Evolutionary conservation across 1,284 basidiomycete genomes (phyloP).

Genomic region (Schizophyllum amplum): DNA sequence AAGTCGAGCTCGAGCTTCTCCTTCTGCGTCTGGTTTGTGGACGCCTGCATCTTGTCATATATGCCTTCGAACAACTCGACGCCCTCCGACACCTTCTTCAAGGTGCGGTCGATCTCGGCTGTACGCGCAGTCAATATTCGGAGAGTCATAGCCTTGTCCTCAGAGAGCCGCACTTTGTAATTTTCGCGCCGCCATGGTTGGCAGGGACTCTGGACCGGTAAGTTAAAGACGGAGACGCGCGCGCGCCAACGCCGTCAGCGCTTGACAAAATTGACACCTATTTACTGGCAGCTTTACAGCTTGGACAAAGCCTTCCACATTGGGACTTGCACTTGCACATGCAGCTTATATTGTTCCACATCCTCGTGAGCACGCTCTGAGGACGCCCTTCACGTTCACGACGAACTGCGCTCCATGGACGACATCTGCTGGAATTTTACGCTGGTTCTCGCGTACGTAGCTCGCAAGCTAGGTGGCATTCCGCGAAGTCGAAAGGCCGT

Average conservation of each 20-base stretch:
- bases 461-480: too few relatives aligned
- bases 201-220: background rate
- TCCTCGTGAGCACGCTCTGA: too few relatives aligned
- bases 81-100: conserved; percentile 91
- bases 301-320: background rate
- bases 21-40: conserved; percentile 92
- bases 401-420: too few relatives aligned
- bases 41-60: conserved; percentile 94
- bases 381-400: too few relatives aligned
- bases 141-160: background rate
- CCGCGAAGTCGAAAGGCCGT: too few relatives aligned
- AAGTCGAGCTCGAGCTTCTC: conserved; percentile 94
- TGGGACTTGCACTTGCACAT: background rate
- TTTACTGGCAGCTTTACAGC: background rate
- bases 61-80: conserved; percentile 93
- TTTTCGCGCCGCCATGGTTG: conserved; percentile 73
- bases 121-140: conserved; percentile 10
- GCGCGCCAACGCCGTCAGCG: background rate
- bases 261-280: background rate
- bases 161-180: conserved; percentile 53
- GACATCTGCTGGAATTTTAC: too few relatives aligned
- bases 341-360: too few relatives aligned
- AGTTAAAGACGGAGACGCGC: background rate
- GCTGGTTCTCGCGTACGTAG: too few relatives aligned
- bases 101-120: conserved; percentile 95